phyloP scores from a whole-genome alignment of 306 rosid genomes.

The Macrotyloma uniflorum region DNA sequence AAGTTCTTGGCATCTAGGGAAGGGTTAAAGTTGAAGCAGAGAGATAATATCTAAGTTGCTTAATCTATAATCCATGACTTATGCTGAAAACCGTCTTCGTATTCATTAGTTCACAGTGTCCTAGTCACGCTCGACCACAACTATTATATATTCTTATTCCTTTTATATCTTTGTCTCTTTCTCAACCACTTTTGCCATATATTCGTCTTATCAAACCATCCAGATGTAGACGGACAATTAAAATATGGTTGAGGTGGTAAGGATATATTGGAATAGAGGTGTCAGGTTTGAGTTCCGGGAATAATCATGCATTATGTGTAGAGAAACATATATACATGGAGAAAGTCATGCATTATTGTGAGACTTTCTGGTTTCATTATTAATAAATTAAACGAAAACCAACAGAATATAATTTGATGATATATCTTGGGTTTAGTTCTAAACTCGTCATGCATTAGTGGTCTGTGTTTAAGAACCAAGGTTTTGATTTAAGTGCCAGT shows the following conservation, averaged over 20 bases:
- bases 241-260: slow-evolving; percentile 5
- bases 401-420: neutral
- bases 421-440: neutral
- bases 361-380: neutral
- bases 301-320: neutral
- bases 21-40: slow-evolving; percentile 40
- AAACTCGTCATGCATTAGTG: neutral
- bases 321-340: neutral
- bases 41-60: slow-evolving; percentile 28
- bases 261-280: slow-evolving; percentile 24
- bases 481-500: neutral
- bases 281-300: slow-evolving; percentile 5
- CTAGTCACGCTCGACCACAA: slow-evolving; percentile 23
- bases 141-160: slow-evolving; percentile 42
- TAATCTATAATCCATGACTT: slow-evolving; percentile 23
- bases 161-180: slow-evolving; percentile 45
- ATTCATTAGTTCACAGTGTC: slow-evolving; percentile 15
- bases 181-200: slow-evolving; percentile 39
- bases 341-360: neutral
- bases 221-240: slow-evolving; percentile 15
- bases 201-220: slow-evolving; percentile 37
- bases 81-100: slow-evolving; percentile 50
- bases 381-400: neutral
- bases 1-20: slow-evolving; percentile 41
- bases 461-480: slow-evolving; percentile 9